Percentiles rank a stretch among this genome's conserved stretches.
Conservation (phyloP, 768 basidiomycete species). For the Russula brevipes region DNA sequence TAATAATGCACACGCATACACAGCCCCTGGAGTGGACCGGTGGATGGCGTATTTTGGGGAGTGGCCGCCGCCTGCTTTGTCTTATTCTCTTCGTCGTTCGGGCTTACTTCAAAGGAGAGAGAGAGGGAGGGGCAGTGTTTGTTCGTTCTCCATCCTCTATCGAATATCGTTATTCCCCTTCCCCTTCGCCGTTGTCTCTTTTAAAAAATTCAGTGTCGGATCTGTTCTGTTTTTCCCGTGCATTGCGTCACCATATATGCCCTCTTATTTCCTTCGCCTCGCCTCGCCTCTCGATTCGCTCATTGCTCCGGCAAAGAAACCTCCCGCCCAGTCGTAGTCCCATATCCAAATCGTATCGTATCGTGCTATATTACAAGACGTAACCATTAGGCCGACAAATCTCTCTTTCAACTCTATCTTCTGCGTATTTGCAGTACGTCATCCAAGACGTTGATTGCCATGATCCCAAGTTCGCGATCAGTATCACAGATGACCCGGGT, state of each 20-base stretch:
- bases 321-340: slow-evolving; percentile 7
- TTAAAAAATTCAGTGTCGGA: not conserved
- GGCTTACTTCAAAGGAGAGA: slow-evolving; percentile 12
- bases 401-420: too few species aligned
- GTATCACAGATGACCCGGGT: too few species aligned
- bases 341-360: slow-evolving; percentile 14
- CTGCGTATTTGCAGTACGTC: too few species aligned
- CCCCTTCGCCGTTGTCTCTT: slow-evolving; percentile 11
- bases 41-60: slow-evolving; percentile 19
- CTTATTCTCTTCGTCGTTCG: slow-evolving; percentile 2
- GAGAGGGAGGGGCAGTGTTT: slow-evolving; percentile 14
- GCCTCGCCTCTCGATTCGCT: slow-evolving; percentile 11
- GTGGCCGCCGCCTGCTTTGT: slow-evolving; percentile 6
- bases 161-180: slow-evolving; percentile 24
- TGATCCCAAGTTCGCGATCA: too few species aligned
- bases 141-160: slow-evolving; percentile 20
- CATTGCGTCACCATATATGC: slow-evolving; percentile 17
- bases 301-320: slow-evolving; percentile 17
- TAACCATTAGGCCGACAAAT: too few species aligned
- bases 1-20: slow-evolving; percentile 10
- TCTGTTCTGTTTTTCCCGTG: not conserved
- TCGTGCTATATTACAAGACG: slow-evolving; percentile 12
- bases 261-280: not conserved
- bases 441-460: too few species aligned
- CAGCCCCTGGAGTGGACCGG: slow-evolving; percentile 6